A percentile compares a stretch with the other conserved stretches of the same genome.
Evolutionary conservation across 75 land plant species (phyloP).

Genomic region (Picea sitchensis): DNA sequence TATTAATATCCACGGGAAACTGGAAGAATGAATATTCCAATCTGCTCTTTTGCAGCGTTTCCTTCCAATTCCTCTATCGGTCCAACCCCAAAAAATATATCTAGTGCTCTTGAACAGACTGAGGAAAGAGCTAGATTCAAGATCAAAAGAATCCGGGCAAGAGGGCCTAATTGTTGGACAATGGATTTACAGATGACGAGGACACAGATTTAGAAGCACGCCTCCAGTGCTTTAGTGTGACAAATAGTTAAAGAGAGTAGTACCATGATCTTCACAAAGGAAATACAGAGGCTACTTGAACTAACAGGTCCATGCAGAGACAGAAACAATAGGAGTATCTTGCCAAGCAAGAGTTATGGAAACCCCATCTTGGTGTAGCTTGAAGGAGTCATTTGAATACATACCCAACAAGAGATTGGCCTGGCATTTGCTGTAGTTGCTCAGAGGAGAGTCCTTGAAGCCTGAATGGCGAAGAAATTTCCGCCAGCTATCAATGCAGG

Average conservation of each 20-base stretch:
- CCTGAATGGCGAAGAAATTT: slow-evolving; percentile 15
- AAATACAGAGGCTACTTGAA: neutral
- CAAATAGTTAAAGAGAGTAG: no score
- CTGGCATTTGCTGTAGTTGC: slow-evolving; percentile 17
- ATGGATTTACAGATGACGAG: neutral
- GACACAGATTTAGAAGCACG: neutral
- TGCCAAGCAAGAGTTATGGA: slow-evolving; percentile 30
- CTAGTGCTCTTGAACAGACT: neutral
- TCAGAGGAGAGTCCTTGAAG: slow-evolving; percentile 13
- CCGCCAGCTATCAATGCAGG: slow-evolving; percentile 21
- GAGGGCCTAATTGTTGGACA: neutral
- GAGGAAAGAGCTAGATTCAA: neutral
- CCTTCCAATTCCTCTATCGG: slow-evolving; percentile 1
- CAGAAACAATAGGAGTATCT: slow-evolving; percentile 27
- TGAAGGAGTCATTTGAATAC: slow-evolving; percentile 25
- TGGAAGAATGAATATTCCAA: neutral
- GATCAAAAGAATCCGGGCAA: neutral
- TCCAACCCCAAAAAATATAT: neutral
- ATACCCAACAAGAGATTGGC: slow-evolving; percentile 21
- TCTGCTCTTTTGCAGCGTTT: neutral
- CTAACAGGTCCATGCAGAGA: slow-evolving; percentile 22
- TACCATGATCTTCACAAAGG: no score
- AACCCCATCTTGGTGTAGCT: slow-evolving; percentile 21
- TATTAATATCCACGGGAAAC: neutral
- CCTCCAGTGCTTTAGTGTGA: neutral